Conservation (phyloP, 345 rosid species). For the Ricinus communis region DNA sequence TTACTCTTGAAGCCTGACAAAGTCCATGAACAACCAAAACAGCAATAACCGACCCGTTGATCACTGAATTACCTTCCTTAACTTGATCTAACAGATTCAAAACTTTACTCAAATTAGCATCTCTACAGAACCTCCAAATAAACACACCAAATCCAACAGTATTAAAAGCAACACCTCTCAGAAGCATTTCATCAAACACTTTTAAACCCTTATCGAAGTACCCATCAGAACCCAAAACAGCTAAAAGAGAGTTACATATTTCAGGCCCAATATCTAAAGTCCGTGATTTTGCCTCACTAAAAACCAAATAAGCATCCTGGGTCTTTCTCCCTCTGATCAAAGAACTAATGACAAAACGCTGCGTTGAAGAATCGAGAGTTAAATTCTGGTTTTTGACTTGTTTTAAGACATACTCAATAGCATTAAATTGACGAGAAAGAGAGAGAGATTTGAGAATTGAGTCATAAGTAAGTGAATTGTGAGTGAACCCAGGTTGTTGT, state of each 20-base stretch:
- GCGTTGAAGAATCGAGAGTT: conserved; percentile 53
- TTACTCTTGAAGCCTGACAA: conserved; percentile 58
- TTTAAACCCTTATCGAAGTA: conserved; percentile 44
- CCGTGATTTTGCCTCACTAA: conserved; percentile 39
- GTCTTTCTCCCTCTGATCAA: conserved; percentile 45
- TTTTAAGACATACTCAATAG: conserved; percentile 56
- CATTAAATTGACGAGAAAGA: conserved; percentile 55
- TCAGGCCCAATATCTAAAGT: conserved; percentile 43
- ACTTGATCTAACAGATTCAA: conserved; percentile 55
- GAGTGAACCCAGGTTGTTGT: conserved; percentile 76
- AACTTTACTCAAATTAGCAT: conserved; percentile 36
- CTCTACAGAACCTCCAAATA: conserved; percentile 53
- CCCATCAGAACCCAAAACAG: conserved; percentile 59
- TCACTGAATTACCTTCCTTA: conserved; percentile 26
- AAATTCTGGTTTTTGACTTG: conserved; percentile 51
- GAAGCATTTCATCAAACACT: conserved; percentile 65
- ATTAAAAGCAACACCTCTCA: conserved; percentile 41
- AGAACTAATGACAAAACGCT: conserved; percentile 43
- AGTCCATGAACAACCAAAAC: conserved; percentile 70
- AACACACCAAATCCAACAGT: conserved; percentile 75
- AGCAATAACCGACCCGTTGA: conserved; percentile 74
- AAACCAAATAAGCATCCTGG: conserved; percentile 61
- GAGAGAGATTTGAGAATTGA: conserved; percentile 74
- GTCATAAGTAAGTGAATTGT: conserved; percentile 61
- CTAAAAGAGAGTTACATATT: conserved; percentile 68